A percentile compares a stretch with the other conserved stretches of the same genome.
Evolutionary conservation across 306 rosid species (phyloP).

Genomic region (Trifolium subterraneum): DNA sequence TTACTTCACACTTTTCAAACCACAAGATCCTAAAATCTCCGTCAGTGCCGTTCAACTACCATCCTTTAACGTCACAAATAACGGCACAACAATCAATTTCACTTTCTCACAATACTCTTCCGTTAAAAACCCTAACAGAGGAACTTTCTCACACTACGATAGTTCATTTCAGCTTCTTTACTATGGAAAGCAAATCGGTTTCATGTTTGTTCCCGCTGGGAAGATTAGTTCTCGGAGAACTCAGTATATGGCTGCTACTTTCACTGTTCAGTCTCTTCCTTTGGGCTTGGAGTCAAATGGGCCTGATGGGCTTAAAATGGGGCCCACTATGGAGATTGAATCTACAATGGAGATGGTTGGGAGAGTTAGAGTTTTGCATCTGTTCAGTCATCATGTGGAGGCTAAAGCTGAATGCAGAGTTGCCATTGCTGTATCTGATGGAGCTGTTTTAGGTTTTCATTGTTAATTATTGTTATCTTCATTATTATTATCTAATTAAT

Average conservation of each 20-base stretch:
- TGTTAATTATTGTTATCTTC: slow-evolving; percentile 50
- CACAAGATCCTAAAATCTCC: slow-evolving; percentile 72
- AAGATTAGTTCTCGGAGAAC: slow-evolving; percentile 70
- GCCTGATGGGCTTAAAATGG: slow-evolving; percentile 40
- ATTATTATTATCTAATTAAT: neutral
- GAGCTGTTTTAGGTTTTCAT: slow-evolving; percentile 83
- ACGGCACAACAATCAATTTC: slow-evolving; percentile 74
- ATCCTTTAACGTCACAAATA: slow-evolving; percentile 66
- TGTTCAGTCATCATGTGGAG: slow-evolving; percentile 77
- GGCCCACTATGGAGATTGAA: slow-evolving; percentile 73
- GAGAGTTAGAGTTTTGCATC: slow-evolving; percentile 73
- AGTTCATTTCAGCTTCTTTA: slow-evolving; percentile 83
- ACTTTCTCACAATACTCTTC: slow-evolving; percentile 88
- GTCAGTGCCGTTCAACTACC: slow-evolving; percentile 83
- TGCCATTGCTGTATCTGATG: slow-evolving; percentile 63
- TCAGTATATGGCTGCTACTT: slow-evolving; percentile 78
- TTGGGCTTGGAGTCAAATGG: slow-evolving; percentile 31
- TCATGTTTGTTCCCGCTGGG: slow-evolving; percentile 96
- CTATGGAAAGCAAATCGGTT: slow-evolving; percentile 76
- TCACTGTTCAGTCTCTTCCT: slow-evolving; percentile 70
- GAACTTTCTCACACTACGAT: slow-evolving; percentile 79
- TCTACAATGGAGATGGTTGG: slow-evolving; percentile 74
- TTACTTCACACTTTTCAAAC: slow-evolving; percentile 82
- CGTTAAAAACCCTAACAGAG: slow-evolving; percentile 80
- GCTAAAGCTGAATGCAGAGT: slow-evolving; percentile 67